Evolutionary conservation across 208 protist species (phyloP).

Genomic region (Leishmania tropica): DNA sequence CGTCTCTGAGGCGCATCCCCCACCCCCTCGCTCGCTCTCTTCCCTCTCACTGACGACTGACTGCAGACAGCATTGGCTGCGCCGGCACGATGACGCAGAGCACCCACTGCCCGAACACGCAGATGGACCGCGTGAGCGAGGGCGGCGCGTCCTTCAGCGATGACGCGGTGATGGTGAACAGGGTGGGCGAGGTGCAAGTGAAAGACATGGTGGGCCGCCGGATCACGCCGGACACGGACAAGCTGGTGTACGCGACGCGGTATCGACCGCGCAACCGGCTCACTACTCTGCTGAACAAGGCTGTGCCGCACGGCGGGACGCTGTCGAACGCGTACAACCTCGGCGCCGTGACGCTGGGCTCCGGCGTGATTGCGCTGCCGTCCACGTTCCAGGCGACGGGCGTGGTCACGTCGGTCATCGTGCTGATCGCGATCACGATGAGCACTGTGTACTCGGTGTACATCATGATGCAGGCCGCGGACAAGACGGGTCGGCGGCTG

Average conservation of each 20-base stretch:
- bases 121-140: neutral
- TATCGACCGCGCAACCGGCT: constrained; percentile 46
- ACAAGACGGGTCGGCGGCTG: constrained; percentile 54
- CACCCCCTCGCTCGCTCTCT: neutral
- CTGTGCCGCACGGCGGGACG: constrained; percentile 74
- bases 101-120: neutral
- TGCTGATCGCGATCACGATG: constrained; percentile 62
- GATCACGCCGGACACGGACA: neutral
- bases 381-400: constrained; percentile 69
- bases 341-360: constrained; percentile 75
- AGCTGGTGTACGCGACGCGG: neutral
- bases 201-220: neutral
- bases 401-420: constrained; percentile 47
- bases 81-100: neutral
- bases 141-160: neutral
- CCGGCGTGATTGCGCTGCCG: constrained; percentile 79
- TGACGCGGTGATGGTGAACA: neutral
- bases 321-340: constrained; percentile 79
- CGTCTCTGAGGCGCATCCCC: neutral
- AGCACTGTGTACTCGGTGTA: constrained; percentile 83
- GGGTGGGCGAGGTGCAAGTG: neutral
- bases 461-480: constrained; percentile 71
- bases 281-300: constrained; percentile 35
- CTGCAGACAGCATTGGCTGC: neutral
- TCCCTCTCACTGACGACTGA: neutral